Conservation (phyloP, 2,329 filamentous ascomycete species). For the Diaporthe humulicola region DNA sequence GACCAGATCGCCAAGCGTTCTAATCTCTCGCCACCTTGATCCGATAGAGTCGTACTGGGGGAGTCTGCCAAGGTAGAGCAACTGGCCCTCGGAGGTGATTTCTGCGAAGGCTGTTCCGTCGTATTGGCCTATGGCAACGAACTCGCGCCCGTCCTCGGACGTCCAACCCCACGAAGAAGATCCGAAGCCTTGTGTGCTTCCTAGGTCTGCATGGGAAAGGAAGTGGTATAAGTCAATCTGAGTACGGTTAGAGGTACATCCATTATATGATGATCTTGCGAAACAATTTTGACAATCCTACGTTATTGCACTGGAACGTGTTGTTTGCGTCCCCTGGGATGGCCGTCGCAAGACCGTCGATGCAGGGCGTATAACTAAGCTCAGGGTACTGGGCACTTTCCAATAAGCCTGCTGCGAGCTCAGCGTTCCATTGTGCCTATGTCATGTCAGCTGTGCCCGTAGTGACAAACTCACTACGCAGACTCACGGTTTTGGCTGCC, state of each 20-base stretch:
- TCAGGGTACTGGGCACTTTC: conserved; percentile 23
- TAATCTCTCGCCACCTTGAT: conserved; percentile 67
- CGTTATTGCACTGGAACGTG: conserved; percentile 27
- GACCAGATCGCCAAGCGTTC: conserved; percentile 53
- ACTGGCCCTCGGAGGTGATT: conserved; percentile 62
- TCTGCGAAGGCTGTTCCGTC: conserved; percentile 69
- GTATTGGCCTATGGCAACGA: conserved; percentile 66
- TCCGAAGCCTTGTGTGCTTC: conserved; percentile 50
- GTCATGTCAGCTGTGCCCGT: background rate
- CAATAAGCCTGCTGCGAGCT: conserved; percentile 12
- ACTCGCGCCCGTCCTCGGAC: conserved; percentile 64
- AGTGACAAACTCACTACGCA: background rate
- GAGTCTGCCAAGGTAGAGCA: conserved; percentile 66
- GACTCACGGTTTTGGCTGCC: conserved; percentile 46
- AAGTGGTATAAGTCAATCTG: conserved; percentile 55
- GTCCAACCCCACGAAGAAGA: conserved; percentile 67
- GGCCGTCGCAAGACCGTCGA: conserved; percentile 8
- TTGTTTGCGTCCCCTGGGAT: conserved; percentile 14
- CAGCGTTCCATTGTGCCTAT: conserved; percentile 23
- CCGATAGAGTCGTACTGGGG: conserved; percentile 60
- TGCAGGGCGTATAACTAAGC: conserved; percentile 14
- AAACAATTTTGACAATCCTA: background rate
- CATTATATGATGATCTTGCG: rapidly evolving
- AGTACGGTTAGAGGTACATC: background rate
- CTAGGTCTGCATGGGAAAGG: conserved; percentile 51